Conservation (phyloP, 345 rosid genomes). For the Acer campestre region DNA sequence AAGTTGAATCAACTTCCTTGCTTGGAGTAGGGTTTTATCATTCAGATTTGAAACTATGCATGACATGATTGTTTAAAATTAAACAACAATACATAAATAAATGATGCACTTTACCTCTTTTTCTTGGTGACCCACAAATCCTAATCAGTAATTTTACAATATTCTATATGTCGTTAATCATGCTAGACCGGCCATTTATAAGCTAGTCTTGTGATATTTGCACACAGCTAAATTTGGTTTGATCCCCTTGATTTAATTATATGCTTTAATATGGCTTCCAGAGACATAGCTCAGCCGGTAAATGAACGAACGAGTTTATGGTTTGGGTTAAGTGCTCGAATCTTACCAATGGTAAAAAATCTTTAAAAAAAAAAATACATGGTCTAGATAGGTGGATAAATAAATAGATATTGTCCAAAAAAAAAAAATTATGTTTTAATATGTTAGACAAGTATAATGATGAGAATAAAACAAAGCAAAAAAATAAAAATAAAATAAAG, state of each 20-base stretch:
- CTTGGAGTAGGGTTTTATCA: constrained; percentile 53
- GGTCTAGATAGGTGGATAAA: no score
- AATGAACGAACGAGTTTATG: no score
- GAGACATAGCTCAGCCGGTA: no score
- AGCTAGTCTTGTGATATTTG: no score
- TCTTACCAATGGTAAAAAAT: no score
- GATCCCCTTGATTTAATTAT: not conserved
- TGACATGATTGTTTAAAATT: not conserved
- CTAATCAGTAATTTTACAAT: not conserved
- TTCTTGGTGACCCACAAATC: constrained; percentile 20
- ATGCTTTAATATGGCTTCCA: not conserved
- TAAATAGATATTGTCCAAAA: no score
- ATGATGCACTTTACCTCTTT: constrained; percentile 5
- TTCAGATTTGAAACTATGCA: not conserved
- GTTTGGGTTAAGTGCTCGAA: no score
- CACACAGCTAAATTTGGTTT: not conserved
- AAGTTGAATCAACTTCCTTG: constrained; percentile 71
- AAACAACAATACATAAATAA: not conserved
- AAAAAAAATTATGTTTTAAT: not conserved
- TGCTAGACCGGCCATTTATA: not conserved
- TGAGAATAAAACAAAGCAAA: constrained; percentile 22
- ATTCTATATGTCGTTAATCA: not conserved
- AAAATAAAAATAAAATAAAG: not conserved
- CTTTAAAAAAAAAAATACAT: no score
- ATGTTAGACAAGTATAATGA: not conserved